A percentile compares a stretch with the other conserved stretches of the same genome.
These are phyloP conservation scores for Priceomyces medius DNA, from an alignment of 805 yeast species.

Conservation along the genomic window DNA sequence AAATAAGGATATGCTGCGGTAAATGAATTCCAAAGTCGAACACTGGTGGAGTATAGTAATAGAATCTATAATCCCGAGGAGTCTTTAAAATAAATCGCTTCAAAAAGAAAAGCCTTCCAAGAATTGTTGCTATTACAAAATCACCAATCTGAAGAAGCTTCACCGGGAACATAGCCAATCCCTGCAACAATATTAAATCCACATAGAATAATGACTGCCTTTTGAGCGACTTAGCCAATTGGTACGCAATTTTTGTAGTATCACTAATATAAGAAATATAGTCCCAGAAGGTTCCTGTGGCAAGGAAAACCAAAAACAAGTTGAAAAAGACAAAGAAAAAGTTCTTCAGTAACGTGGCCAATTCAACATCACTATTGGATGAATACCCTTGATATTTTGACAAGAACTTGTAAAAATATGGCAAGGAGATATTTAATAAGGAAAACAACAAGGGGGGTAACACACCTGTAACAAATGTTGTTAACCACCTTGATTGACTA, in stretches of 20 bases:
- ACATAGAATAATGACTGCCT: constrained; percentile 54
- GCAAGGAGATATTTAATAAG: constrained; percentile 50
- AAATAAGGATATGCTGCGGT: constrained; percentile 61
- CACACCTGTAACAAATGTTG: constrained; percentile 59
- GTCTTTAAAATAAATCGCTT: constrained; percentile 43
- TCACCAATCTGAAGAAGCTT: constrained; percentile 57
- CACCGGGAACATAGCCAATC: constrained; percentile 62
- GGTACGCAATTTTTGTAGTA: constrained; percentile 57
- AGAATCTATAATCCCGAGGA: constrained; percentile 51
- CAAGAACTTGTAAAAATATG: constrained; percentile 54
- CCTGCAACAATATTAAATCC: constrained; percentile 68
- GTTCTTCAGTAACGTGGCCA: constrained; percentile 56
- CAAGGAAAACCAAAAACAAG: constrained; percentile 58
- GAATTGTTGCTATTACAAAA: constrained; percentile 42
- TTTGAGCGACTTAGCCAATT: constrained; percentile 52
- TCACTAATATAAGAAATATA: constrained; percentile 57
- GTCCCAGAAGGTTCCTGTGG: constrained; percentile 62
- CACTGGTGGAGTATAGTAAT: constrained; percentile 55
- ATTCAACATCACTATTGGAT: constrained; percentile 58
- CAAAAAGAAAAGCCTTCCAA: constrained; percentile 38
- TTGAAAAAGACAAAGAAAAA: constrained; percentile 61
- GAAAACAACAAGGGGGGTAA: constrained; percentile 62
- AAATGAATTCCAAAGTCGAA: constrained; percentile 61
- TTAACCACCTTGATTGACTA: constrained; percentile 48
- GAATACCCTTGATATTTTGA: constrained; percentile 52